Conservation (phyloP, 176 grass and related monocot genomes). For the Eragrostis nindensis region DNA sequence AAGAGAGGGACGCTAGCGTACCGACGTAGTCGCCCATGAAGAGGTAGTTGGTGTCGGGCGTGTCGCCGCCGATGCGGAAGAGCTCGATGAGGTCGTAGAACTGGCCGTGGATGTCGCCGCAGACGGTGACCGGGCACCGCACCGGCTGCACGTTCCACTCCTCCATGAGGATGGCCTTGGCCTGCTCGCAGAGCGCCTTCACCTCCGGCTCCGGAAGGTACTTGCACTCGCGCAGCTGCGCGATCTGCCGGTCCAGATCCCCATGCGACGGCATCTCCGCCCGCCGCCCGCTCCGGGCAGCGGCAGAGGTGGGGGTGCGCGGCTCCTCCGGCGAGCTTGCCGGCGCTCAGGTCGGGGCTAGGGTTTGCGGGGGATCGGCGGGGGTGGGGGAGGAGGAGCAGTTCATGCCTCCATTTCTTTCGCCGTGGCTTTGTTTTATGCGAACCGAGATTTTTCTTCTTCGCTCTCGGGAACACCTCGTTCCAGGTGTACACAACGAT, state of each 20-base stretch:
- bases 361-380: slow-evolving; percentile 53
- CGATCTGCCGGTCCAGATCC: slow-evolving; percentile 99
- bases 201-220: slow-evolving; percentile 74
- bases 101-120: slow-evolving; percentile 97
- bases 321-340: slow-evolving; percentile 22
- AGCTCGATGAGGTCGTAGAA: slow-evolving; percentile 99
- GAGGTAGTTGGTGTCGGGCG: slow-evolving; percentile 97
- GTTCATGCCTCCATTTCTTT: slow-evolving; percentile 55
- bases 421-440: slow-evolving; percentile 48
- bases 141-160: slow-evolving; percentile 99
- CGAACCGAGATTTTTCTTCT: slow-evolving; percentile 41
- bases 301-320: not conserved
- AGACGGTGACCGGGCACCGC: slow-evolving; percentile 93
- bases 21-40: slow-evolving; percentile 99
- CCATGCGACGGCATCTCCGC: slow-evolving; percentile 79
- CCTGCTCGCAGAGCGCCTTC: slow-evolving; percentile 90
- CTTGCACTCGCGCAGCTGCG: slow-evolving; percentile 93
- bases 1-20: not conserved
- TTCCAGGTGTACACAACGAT: not conserved
- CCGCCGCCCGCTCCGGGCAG: not conserved
- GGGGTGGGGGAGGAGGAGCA: slow-evolving; percentile 37
- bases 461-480: not conserved
- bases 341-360: slow-evolving; percentile 41
- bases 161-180: slow-evolving; percentile 93
- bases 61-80: slow-evolving; percentile 94